Base-by-base conservation (phyloP, 257 asterid species). In the Solanum paucissectum region DNA sequence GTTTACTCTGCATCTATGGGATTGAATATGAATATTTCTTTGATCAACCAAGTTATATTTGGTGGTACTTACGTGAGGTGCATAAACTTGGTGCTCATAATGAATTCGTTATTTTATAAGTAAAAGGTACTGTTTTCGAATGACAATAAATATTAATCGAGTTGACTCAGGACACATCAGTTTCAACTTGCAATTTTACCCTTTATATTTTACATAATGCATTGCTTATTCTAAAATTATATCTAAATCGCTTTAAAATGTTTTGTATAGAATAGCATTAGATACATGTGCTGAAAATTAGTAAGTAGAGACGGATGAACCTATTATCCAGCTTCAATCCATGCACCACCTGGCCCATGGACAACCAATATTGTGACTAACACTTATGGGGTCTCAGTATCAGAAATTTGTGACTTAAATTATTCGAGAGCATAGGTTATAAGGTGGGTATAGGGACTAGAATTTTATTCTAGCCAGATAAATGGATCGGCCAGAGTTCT, bases 401-500 rank as follows among this genome's bases (percentile, higher is more conserved):
- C 3, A 14, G 21, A 49, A 49, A 49, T 49, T 49, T 49, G 21
- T 14, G 21, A 0, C 21, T 0, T 49, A 52, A 52, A 52, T 52
- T 52, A 16, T 52, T 0, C 23, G 9, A 23, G 62, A 2, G 60
- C 60, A 52, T 52, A 52, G 3, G 4, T 52, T 16, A 52, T 52
- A 16, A 52, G 60, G 60, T 52, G 60, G 60, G 60, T 16, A 3
- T 52, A 52, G 23, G 60, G 60, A 16, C 23, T 52, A 52, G 23
- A 46, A 2, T 2, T 52, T 3, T 14, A 2, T 6, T 2, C 4
- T 3, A 0, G 2, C 1, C 1, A 46, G 60, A 14, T 3, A 49
- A 49, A 14, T 49, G 60, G 60, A 49, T 49, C 3, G 58, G 20
- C 9, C 21, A 16, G 60, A 49, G 0, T 49, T 49, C 8, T 14